Conservation (phyloP, 2,329 filamentous ascomycete genomes). For the Fonsecaea erecta region DNA sequence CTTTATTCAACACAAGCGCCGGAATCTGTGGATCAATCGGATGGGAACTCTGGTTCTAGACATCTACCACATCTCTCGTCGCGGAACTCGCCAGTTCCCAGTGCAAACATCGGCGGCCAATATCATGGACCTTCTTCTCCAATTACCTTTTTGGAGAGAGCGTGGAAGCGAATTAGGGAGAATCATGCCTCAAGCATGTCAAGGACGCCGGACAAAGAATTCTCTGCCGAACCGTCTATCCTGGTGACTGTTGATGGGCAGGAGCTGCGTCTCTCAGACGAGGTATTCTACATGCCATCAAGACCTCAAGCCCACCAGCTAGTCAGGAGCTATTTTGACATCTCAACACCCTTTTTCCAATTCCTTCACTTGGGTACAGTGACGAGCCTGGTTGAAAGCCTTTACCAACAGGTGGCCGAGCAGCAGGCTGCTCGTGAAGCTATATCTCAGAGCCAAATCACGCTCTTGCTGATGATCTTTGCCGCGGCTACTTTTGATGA, state of each 20-base stretch:
- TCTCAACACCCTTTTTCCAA: neutral
- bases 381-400: neutral
- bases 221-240: neutral
- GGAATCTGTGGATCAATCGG: neutral
- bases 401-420: neutral
- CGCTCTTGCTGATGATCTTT: conserved; percentile 4
- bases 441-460: neutral
- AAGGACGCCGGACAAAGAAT: neutral
- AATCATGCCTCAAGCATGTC: neutral
- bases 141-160: conserved; percentile 5
- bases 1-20: neutral
- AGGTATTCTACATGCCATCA: neutral
- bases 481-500: neutral
- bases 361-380: conserved; percentile 2
- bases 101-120: conserved; percentile 6
- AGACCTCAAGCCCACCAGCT: neutral
- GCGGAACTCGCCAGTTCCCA: conserved; percentile 4
- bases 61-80: neutral
- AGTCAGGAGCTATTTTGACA: conserved; percentile 3
- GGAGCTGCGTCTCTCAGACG: neutral
- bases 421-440: neutral
- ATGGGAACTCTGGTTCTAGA: neutral
- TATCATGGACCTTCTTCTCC: conserved; percentile 8
- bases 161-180: conserved; percentile 1
- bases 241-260: neutral